Conservation (phyloP, 768 basidiomycete genomes). For the Lyophyllum decastes region DNA sequence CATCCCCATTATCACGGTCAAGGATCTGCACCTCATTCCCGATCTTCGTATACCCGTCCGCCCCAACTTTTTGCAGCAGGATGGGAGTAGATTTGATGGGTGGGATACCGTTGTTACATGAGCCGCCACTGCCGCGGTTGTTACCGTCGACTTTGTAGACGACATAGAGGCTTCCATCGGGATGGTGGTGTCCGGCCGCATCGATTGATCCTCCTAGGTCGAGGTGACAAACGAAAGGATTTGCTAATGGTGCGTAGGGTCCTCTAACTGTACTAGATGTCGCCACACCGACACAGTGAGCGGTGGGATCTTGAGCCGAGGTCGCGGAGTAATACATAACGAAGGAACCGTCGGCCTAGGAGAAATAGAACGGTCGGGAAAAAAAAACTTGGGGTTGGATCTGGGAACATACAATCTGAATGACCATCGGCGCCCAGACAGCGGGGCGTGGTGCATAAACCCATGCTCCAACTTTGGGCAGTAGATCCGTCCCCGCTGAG, state of each 20-base stretch:
- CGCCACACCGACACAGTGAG: slow-evolving; percentile 16
- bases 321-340: slow-evolving; percentile 16
- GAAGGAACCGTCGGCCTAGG: slow-evolving; percentile 10
- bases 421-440: slow-evolving; percentile 18
- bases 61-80: slow-evolving; percentile 17
- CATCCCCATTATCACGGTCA: slow-evolving; percentile 16
- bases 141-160: slow-evolving; percentile 17
- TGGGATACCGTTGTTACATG: slow-evolving; percentile 14
- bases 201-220: slow-evolving; percentile 14
- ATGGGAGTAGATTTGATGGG: slow-evolving; percentile 18
- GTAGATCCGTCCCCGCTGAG: neutral
- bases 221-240: slow-evolving; percentile 14
- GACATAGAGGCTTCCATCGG: slow-evolving; percentile 16
- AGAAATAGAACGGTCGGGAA: neutral
- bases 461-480: slow-evolving; percentile 16
- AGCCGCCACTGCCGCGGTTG: slow-evolving; percentile 13
- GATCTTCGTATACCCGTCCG: slow-evolving; percentile 15
- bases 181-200: slow-evolving; percentile 14
- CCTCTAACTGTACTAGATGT: slow-evolving; percentile 10
- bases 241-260: slow-evolving; percentile 4
- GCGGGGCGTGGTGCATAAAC: slow-evolving; percentile 9
- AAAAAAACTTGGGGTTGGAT: neutral
- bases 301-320: slow-evolving; percentile 7
- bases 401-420: slow-evolving; percentile 5
- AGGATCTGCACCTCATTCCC: slow-evolving; percentile 14